A percentile compares a stretch with the other conserved stretches of the same genome.
These are phyloP conservation scores for Phyllosticta citrichinensis DNA, from an alignment of 2,329 filamentous ascomycete genomes.

Conservation along the genomic window DNA sequence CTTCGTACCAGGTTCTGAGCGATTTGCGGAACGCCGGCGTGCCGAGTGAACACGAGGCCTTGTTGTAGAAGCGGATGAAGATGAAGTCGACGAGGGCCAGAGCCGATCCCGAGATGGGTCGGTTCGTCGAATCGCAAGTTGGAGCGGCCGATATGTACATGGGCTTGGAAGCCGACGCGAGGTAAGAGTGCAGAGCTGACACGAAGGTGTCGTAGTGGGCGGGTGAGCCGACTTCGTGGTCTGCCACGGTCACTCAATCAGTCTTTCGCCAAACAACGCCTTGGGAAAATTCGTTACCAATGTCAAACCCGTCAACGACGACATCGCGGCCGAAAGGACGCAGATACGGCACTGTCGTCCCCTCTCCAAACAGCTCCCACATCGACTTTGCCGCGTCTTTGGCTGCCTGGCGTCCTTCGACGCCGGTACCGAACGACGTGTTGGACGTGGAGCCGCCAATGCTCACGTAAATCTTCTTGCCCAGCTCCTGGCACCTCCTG, in stretches of 20 bases:
- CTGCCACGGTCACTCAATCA: neutral
- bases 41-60: slow-evolving; percentile 4
- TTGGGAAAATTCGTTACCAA: neutral
- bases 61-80: slow-evolving; percentile 9
- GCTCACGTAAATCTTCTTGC: slow-evolving; percentile 4
- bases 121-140: neutral
- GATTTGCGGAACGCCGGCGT: neutral
- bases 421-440: neutral
- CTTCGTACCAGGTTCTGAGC: neutral
- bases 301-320: slow-evolving; percentile 7
- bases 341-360: neutral
- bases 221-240: slow-evolving; percentile 6
- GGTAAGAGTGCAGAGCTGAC: neutral
- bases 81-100: slow-evolving; percentile 7
- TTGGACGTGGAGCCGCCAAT: slow-evolving; percentile 4
- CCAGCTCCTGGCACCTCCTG: neutral
- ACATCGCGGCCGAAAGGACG: neutral
- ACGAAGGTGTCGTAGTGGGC: slow-evolving; percentile 3
- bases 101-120: neutral
- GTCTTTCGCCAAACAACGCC: neutral
- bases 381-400: neutral
- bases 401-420: neutral
- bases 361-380: slow-evolving; percentile 3
- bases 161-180: neutral
- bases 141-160: slow-evolving; percentile 6